Conservation (phyloP, 2,329 filamentous ascomycete genomes). For the Fusarium coffeatum region DNA sequence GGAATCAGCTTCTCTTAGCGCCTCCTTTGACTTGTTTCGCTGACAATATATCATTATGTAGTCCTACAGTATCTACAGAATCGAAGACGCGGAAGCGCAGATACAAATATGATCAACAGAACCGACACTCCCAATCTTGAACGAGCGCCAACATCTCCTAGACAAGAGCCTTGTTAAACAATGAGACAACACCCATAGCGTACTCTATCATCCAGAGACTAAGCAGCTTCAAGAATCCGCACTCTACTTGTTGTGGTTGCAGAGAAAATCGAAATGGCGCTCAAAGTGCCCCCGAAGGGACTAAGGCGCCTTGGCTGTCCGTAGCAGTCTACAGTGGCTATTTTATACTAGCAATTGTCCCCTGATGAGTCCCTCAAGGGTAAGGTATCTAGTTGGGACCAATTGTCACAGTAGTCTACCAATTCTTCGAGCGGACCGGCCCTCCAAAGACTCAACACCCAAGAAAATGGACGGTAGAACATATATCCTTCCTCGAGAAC, state of each 20-base stretch:
- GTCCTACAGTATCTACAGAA: no score
- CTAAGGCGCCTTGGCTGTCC: background rate
- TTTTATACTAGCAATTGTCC: accelerated
- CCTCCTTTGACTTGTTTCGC: no score
- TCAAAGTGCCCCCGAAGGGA: background rate
- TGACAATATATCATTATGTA: no score
- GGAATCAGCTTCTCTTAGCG: no score
- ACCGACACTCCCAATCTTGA: no score
- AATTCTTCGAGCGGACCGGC: background rate
- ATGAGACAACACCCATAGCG: background rate
- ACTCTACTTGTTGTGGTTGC: background rate
- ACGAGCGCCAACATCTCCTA: no score
- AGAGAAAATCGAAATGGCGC: background rate
- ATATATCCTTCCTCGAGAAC: background rate
- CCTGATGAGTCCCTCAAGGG: background rate
- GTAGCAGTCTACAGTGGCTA: background rate
- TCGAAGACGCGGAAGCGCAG: no score
- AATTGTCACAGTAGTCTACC: background rate
- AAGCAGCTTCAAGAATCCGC: background rate
- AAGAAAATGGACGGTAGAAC: background rate
- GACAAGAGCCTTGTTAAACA: background rate
- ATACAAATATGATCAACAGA: no score
- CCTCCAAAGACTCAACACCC: background rate
- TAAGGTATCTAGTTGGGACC: background rate
- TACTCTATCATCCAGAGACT: background rate